Evolutionary conservation across 805 yeast genomes (phyloP).

Genomic region (Candida nanaspora): DNA sequence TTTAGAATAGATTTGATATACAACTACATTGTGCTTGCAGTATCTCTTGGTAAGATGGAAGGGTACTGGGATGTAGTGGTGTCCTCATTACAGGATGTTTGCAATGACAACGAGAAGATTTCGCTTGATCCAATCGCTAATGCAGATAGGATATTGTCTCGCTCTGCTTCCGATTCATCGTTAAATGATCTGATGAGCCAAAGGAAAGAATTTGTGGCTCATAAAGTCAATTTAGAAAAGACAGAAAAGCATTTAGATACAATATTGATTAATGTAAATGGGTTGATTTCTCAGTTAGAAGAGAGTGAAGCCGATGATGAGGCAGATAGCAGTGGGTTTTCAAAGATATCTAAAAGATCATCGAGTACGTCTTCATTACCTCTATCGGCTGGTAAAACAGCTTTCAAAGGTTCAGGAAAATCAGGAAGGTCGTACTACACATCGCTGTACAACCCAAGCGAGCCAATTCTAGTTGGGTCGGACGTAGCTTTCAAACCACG

Average conservation of each 20-base stretch:
- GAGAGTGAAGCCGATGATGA: conserved; percentile 5
- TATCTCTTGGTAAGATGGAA: no score
- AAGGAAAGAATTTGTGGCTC: conserved; percentile 36
- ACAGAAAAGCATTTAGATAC: conserved; percentile 36
- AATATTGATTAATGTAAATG: conserved; percentile 37
- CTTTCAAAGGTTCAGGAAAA: conserved; percentile 1
- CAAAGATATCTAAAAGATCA: no score
- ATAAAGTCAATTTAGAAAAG: conserved; percentile 51
- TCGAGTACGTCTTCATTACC: no score
- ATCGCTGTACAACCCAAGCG: conserved; percentile 56
- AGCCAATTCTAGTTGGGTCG: conserved; percentile 54
- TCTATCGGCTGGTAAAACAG: neutral
- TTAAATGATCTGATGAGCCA: conserved; percentile 24
- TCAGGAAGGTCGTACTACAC: conserved; percentile 23
- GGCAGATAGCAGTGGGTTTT: no score
- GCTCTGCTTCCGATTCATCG: no score
- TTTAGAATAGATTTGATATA: no score
- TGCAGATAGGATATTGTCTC: neutral
- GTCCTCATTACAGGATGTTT: conserved; percentile 61
- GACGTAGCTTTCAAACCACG: conserved; percentile 84
- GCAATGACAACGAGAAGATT: conserved; percentile 50
- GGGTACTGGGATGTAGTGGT: conserved; percentile 65
- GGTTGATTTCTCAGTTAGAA: conserved; percentile 28
- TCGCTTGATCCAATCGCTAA: conserved; percentile 35
- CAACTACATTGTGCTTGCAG: no score